Conservation (phyloP, 495 filamentous ascomycete genomes). For the Neurospora intermedia region DNA sequence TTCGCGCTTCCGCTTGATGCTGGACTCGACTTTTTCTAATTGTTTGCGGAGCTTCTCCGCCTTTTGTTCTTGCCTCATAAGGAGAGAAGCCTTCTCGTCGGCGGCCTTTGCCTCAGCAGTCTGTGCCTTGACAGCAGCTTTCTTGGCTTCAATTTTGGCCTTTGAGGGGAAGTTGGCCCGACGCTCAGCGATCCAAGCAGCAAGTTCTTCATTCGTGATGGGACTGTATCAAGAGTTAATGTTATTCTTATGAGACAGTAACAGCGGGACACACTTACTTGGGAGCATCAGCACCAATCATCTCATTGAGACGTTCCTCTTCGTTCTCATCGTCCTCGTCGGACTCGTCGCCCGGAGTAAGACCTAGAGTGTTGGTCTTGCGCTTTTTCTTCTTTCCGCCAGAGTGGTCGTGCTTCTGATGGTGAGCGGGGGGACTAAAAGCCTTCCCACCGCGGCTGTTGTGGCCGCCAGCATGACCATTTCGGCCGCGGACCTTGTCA, state of each 20-base stretch:
- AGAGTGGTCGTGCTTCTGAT: slow-evolving; percentile 55
- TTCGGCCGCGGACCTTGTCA: slow-evolving; percentile 35
- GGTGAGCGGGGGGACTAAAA: slow-evolving; percentile 31
- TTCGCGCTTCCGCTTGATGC: slow-evolving; percentile 47
- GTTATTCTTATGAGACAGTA: slow-evolving; percentile 12
- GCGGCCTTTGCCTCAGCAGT: slow-evolving; percentile 19
- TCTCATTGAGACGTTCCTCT: slow-evolving; percentile 55
- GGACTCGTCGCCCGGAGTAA: slow-evolving; percentile 64
- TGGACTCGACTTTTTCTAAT: slow-evolving; percentile 41
- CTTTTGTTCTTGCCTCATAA: slow-evolving; percentile 35
- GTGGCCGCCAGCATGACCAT: slow-evolving; percentile 11
- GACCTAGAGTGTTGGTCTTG: slow-evolving; percentile 66
- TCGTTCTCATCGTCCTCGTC: slow-evolving; percentile 68
- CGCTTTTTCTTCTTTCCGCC: slow-evolving; percentile 64
- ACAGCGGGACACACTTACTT: slow-evolving; percentile 29
- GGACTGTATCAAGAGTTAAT: neutral
- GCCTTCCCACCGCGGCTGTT: slow-evolving; percentile 16
- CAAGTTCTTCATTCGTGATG: neutral
- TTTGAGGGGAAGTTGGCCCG: neutral
- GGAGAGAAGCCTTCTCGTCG: slow-evolving; percentile 2
- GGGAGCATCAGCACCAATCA: slow-evolving; percentile 35
- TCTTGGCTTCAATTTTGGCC: neutral
- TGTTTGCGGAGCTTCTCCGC: slow-evolving; percentile 40
- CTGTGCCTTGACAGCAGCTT: slow-evolving; percentile 8
- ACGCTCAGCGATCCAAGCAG: neutral